Percentiles rank a stretch among this genome's conserved stretches.
These are phyloP conservation scores for Penicillium sclerotiorum DNA, from an alignment of 2,329 filamentous ascomycete genomes.

Conservation along the genomic window DNA sequence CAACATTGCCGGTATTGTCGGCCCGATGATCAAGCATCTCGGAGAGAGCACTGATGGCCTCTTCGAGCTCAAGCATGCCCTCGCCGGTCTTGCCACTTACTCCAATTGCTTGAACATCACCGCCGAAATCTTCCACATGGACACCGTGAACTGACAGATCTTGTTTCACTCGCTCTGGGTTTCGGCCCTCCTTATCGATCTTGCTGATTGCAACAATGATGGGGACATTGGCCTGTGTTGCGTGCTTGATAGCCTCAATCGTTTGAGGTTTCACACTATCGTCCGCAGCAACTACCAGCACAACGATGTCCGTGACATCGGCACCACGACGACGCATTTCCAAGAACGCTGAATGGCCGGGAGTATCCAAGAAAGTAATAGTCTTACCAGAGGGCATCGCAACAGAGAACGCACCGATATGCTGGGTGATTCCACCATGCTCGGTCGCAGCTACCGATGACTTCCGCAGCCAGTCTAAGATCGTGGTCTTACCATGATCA, in stretches of 20 bases:
- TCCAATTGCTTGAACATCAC: conserved; percentile 87
- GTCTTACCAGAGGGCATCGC: conserved; percentile 80
- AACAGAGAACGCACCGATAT: conserved; percentile 97
- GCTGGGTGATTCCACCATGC: conserved; percentile 96
- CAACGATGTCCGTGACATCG: conserved; percentile 94
- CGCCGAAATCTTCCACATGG: conserved; percentile 91
- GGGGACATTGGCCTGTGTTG: conserved; percentile 80
- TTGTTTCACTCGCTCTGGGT: conserved; percentile 80
- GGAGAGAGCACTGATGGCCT: conserved; percentile 80
- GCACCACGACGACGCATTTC: conserved; percentile 95
- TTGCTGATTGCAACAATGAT: conserved; percentile 99
- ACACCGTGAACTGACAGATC: conserved; percentile 83
- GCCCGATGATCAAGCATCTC: conserved; percentile 91
- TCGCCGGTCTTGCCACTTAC: conserved; percentile 93
- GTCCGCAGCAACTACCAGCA: conserved; percentile 93
- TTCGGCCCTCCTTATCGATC: conserved; percentile 82
- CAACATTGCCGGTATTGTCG: conserved; percentile 72
- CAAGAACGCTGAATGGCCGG: conserved; percentile 92
- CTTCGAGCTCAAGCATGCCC: conserved; percentile 90
- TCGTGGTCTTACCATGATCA: conserved; percentile 96
- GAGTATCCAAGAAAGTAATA: conserved; percentile 96
- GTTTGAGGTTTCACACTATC: conserved; percentile 98
- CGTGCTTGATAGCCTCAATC: conserved; percentile 92
- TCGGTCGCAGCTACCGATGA: conserved; percentile 89
- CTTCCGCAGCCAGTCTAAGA: conserved; percentile 90